Evolutionary conservation across 345 rosid species (phyloP).

Genomic region (Camelina laxa): DNA sequence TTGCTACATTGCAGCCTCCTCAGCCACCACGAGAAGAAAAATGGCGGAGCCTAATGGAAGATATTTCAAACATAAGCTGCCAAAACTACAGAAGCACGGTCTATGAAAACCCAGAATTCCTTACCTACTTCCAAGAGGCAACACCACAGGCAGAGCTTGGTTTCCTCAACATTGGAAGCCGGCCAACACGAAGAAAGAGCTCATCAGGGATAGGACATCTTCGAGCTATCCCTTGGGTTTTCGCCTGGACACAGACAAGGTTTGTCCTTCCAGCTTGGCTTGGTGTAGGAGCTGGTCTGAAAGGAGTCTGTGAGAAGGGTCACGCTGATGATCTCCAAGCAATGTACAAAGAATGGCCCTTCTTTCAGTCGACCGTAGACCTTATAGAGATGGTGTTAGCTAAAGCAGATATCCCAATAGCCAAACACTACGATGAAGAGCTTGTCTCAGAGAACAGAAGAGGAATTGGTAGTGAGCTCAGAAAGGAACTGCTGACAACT

Average conservation of each 20-base stretch:
- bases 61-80: constrained; percentile 85
- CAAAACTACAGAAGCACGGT: constrained; percentile 75
- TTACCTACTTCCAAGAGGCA: constrained; percentile 91
- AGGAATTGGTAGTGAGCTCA: constrained; percentile 67
- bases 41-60: constrained; percentile 97
- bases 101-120: constrained; percentile 89
- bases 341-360: constrained; percentile 97
- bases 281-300: constrained; percentile 89
- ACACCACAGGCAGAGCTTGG: constrained; percentile 99
- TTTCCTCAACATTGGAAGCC: constrained; percentile 93
- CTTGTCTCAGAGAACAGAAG: constrained; percentile 76
- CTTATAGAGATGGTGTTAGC: constrained; percentile 96
- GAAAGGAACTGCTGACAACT: constrained; percentile 69
- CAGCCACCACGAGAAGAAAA: constrained; percentile 83
- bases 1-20: constrained; percentile 86
- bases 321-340: constrained; percentile 70
- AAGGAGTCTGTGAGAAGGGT: constrained; percentile 86
- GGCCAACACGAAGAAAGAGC: constrained; percentile 88
- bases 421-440: constrained; percentile 89
- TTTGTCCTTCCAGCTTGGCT: constrained; percentile 99
- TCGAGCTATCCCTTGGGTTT: constrained; percentile 96
- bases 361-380: constrained; percentile 90
- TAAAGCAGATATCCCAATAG: constrained; percentile 84
- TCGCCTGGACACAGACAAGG: constrained; percentile 98
- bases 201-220: constrained; percentile 93